Evolutionary conservation across 148 eudicot species (phyloP).

Genomic region (Persicaria maculosa): DNA sequence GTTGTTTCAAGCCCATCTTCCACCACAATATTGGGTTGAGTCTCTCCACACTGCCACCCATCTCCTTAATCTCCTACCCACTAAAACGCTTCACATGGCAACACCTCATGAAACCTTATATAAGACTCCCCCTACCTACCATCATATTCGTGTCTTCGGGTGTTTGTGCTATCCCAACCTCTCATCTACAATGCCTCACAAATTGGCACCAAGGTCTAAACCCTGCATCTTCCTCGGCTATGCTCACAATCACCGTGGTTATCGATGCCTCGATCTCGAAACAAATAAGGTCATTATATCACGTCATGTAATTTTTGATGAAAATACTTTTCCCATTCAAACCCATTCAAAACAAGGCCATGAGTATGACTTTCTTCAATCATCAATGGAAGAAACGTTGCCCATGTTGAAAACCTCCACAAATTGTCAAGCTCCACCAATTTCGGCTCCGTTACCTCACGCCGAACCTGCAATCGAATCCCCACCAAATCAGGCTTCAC

Average conservation of each 20-base stretch:
- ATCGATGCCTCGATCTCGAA: background rate
- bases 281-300: background rate
- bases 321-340: background rate
- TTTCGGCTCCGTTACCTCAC: no score
- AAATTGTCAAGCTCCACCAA: no score
- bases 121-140: background rate
- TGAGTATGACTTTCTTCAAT: background rate
- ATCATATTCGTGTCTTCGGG: background rate
- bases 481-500: background rate
- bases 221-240: slow-evolving; percentile 3
- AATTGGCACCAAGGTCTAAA: background rate
- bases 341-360: background rate
- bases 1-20: background rate
- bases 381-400: background rate
- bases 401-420: no score
- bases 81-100: background rate
- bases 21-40: background rate
- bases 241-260: background rate
- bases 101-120: background rate
- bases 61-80: background rate
- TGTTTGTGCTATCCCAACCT: background rate
- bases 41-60: background rate
- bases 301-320: background rate
- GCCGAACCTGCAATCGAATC: no score
- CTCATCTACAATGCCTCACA: background rate